Percentiles rank a stretch among this genome's conserved stretches.
Evolutionary conservation across 305 asterid genomes (phyloP).

Genomic region (Ruellia speciosa): DNA sequence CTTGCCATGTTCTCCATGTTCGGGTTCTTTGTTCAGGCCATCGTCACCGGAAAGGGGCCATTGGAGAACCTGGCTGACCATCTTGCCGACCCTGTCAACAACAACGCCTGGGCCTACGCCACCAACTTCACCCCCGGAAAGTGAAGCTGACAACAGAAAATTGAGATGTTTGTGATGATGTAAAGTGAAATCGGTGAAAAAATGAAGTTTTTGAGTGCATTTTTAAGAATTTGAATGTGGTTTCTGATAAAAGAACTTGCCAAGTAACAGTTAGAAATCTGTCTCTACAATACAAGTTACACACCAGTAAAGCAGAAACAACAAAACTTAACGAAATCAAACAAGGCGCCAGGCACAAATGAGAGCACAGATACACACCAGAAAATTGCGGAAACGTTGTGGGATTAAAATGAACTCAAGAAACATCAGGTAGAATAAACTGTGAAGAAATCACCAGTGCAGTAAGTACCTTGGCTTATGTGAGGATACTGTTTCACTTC

Average conservation of each 20-base stretch:
- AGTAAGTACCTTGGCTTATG: background rate
- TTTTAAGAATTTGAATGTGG: constrained; percentile 1
- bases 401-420: background rate
- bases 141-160: constrained; percentile 18
- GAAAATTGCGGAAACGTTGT: background rate
- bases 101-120: constrained; percentile 49
- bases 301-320: background rate
- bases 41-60: constrained; percentile 54
- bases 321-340: background rate
- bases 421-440: background rate
- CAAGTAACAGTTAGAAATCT: background rate
- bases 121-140: constrained; percentile 51
- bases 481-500: background rate
- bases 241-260: background rate
- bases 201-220: constrained; percentile 21
- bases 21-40: constrained; percentile 50
- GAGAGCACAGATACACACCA: background rate
- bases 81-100: constrained; percentile 48
- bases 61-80: constrained; percentile 45
- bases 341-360: background rate
- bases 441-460: no score
- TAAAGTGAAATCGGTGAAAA: constrained; percentile 28
- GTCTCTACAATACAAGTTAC: background rate
- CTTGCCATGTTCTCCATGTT: constrained; percentile 57
- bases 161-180: constrained; percentile 19